Percentiles rank a stretch among this genome's conserved stretches.
These are phyloP conservation scores for Yamadazyma aaseri DNA, from an alignment of 1,139 yeast species.

Conservation along the genomic window DNA sequence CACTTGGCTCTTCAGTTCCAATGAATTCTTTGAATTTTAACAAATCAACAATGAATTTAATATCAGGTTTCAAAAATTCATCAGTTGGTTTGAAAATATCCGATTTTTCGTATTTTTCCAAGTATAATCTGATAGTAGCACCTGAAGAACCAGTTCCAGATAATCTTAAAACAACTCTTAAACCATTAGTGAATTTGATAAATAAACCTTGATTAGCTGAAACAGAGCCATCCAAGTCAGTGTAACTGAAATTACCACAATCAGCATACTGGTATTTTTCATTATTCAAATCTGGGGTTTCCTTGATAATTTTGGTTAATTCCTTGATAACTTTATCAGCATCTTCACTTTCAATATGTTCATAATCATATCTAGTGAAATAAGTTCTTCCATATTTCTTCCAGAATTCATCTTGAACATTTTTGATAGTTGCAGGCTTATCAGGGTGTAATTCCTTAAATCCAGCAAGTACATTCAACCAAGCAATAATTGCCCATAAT, in stretches of 20 bases:
- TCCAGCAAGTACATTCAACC: conserved; percentile 93
- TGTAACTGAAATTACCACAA: conserved; percentile 87
- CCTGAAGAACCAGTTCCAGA: conserved; percentile 99
- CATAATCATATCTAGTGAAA: conserved; percentile 95
- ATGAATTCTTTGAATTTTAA: conserved; percentile 71
- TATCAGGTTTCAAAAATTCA: conserved; percentile 62
- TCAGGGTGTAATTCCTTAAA: conserved; percentile 57
- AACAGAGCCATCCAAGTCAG: conserved; percentile 92
- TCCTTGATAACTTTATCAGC: conserved; percentile 68
- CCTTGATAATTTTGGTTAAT: conserved; percentile 41
- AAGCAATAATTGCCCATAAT: conserved; percentile 94
- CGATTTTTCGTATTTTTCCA: conserved; percentile 76
- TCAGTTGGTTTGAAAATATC: conserved; percentile 59
- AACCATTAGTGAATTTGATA: conserved; percentile 78
- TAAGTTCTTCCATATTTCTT: conserved; percentile 92
- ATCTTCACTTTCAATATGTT: conserved; percentile 72
- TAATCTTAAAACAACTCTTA: conserved; percentile 84
- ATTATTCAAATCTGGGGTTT: conserved; percentile 38
- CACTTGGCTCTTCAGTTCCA: conserved; percentile 88
- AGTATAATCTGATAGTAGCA: conserved; percentile 90
- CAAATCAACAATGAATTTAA: conserved; percentile 61
- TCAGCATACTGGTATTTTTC: conserved; percentile 57
- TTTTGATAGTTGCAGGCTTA: conserved; percentile 62
- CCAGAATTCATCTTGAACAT: conserved; percentile 89
- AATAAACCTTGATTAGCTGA: conserved; percentile 90